Evolutionary conservation across 768 basidiomycete species (phyloP).

Genomic region (Pulveroboletus sp.): DNA sequence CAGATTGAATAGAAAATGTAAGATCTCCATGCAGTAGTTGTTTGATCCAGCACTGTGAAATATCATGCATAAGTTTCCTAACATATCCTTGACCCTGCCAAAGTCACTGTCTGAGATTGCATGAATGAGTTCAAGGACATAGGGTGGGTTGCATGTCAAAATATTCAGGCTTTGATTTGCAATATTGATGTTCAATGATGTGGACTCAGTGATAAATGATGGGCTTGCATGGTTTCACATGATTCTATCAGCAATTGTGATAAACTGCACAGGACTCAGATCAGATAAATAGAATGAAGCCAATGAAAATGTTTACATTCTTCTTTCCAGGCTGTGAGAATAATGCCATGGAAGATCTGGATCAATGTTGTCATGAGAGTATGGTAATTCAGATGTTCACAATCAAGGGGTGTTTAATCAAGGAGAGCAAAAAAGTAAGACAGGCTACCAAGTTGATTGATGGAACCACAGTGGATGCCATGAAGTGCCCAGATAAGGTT

Average conservation of each 20-base stretch:
- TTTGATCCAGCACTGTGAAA: conserved; percentile 16
- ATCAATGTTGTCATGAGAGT: conserved; percentile 16
- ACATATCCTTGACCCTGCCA: conserved; percentile 30
- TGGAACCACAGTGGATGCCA: background rate
- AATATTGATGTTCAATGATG: conserved; percentile 9
- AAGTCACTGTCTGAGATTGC: conserved; percentile 32
- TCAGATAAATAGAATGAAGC: conserved; percentile 21
- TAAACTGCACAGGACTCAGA: no score
- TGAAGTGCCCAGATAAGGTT: conserved; percentile 24
- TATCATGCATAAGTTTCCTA: conserved; percentile 14
- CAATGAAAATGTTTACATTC: conserved; percentile 17
- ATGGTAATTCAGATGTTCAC: conserved; percentile 35
- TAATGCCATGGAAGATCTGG: conserved; percentile 33
- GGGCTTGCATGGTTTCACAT: no score
- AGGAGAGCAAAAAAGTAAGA: conserved; percentile 16
- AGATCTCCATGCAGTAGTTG: no score
- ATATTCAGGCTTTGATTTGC: conserved; percentile 23
- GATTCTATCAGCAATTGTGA: no score
- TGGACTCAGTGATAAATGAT: no score
- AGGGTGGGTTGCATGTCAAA: conserved; percentile 30
- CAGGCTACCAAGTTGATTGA: background rate
- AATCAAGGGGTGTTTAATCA: conserved; percentile 22
- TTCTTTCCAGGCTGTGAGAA: conserved; percentile 33
- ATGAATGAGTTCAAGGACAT: conserved; percentile 26
- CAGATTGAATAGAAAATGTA: conserved; percentile 19